Percentiles rank a stretch among this genome's conserved stretches.
Conservation (phyloP, 345 rosid species). For the Gossypium herbaceum region DNA sequence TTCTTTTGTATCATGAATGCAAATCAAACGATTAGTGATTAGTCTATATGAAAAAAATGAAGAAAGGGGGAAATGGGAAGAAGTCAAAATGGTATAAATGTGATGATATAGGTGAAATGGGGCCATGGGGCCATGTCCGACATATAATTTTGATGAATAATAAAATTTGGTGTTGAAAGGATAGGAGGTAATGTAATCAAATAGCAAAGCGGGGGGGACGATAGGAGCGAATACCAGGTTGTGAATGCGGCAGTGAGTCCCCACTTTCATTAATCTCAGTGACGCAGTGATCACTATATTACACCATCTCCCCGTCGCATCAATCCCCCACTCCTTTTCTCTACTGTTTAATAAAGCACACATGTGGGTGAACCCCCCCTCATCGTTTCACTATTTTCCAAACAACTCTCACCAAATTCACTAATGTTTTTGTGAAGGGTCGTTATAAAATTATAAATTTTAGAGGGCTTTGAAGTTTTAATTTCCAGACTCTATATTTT, state of each 20-base stretch:
- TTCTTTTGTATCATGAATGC: too few species aligned
- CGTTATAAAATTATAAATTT: too few species aligned
- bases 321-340: not conserved
- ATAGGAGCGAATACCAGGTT: not conserved
- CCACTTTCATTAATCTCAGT: not conserved
- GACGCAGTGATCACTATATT: not conserved
- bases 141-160: conserved; percentile 7
- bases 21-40: not conserved
- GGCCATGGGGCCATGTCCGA: conserved; percentile 15
- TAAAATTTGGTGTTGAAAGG: too few species aligned
- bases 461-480: too few species aligned
- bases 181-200: too few species aligned
- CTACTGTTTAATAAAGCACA: not conserved
- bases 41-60: too few species aligned
- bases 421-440: too few species aligned
- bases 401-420: not conserved
- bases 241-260: not conserved
- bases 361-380: not conserved
- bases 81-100: not conserved
- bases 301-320: not conserved
- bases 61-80: not conserved
- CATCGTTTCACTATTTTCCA: not conserved
- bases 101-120: conserved; percentile 7
- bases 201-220: too few species aligned
- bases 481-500: too few species aligned